phyloP scores from a whole-genome alignment of 139 green algal genomes.

The Zygnema cylindricum region DNA sequence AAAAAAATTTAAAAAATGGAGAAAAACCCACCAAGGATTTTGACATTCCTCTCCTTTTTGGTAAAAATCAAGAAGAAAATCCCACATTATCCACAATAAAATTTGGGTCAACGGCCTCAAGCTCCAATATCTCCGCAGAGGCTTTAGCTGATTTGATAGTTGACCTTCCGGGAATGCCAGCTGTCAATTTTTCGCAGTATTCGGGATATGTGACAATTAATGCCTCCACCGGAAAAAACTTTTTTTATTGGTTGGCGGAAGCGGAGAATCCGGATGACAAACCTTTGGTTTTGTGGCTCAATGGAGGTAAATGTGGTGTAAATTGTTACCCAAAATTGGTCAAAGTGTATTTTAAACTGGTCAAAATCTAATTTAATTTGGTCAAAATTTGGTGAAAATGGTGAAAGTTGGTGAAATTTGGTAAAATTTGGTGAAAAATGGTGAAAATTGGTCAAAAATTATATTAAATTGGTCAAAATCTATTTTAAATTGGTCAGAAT shows the following conservation, averaged over 20 bases:
- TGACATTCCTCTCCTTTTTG: too few relatives aligned
- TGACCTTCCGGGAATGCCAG: not conserved
- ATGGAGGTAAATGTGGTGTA: constrained; percentile 78
- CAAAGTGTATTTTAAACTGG: not conserved
- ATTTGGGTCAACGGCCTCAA: too few relatives aligned
- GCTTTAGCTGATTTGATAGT: not conserved
- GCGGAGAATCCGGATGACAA: not conserved
- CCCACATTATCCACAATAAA: too few relatives aligned
- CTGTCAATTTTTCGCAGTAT: constrained; percentile 43
- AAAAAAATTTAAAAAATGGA: too few relatives aligned
- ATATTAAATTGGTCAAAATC: too few relatives aligned
- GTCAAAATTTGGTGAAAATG: too few relatives aligned
- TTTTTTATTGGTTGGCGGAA: constrained; percentile 39
- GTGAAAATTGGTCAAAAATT: too few relatives aligned
- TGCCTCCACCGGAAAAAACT: constrained; percentile 67
- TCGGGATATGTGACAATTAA: constrained; percentile 81
- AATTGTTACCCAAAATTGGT: not conserved
- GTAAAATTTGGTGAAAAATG: too few relatives aligned
- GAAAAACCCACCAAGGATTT: too few relatives aligned
- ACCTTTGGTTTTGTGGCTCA: constrained; percentile 65
- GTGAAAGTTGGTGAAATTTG: too few relatives aligned
- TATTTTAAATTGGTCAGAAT: too few relatives aligned
- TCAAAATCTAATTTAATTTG: constrained; percentile 5
- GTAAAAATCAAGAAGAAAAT: too few relatives aligned
- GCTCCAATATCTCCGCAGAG: not conserved